phyloP scores from a whole-genome alignment of 2,329 filamentous ascomycete species.

The Curvularia verruculosa region DNA sequence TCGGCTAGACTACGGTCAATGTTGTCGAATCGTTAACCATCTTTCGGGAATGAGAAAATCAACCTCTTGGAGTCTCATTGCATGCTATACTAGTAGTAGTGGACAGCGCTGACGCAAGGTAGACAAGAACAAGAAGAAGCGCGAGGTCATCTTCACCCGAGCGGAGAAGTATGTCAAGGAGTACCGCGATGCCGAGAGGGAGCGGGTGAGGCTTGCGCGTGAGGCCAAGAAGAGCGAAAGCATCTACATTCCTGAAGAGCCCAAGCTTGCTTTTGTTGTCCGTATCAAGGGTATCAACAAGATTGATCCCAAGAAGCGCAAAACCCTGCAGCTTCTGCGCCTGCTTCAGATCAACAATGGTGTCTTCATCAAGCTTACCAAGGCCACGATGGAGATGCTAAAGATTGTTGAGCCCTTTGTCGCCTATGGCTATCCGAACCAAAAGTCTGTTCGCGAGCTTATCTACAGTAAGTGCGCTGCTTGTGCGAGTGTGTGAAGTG shows the following conservation, averaged over 20 bases:
- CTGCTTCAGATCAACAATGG: conserved; percentile 99
- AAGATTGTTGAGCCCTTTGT: conserved; percentile 98
- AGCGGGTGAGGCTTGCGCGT: conserved; percentile 93
- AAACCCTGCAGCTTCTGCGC: conserved; percentile 99
- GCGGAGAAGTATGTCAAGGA: conserved; percentile 99
- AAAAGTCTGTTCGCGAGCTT: conserved; percentile 98
- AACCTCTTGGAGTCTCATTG: conserved; percentile 33
- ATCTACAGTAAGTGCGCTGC: conserved; percentile 90
- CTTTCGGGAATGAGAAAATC: conserved; percentile 92
- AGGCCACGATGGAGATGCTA: conserved; percentile 96
- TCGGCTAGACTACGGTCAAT: conserved; percentile 97
- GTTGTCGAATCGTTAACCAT: conserved; percentile 98
- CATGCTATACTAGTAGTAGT: conserved; percentile 8
- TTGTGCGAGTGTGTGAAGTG: conserved; percentile 60
- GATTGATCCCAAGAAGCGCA: conserved; percentile 99
- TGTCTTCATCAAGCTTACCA: conserved; percentile 96
- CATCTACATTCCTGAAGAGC: conserved; percentile 93
- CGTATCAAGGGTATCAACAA: conserved; percentile 99
- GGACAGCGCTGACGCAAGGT: conserved; percentile 44
- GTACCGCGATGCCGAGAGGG: conserved; percentile 97
- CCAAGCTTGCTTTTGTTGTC: conserved; percentile 96
- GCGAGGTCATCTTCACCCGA: conserved; percentile 98
- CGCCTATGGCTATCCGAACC: conserved; percentile 99
- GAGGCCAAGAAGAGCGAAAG: conserved; percentile 89
- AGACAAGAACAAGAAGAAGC: conserved; percentile 98